phyloP scores from a whole-genome alignment of 1,284 basidiomycete genomes.

The Fomitiporia mediterranea region DNA sequence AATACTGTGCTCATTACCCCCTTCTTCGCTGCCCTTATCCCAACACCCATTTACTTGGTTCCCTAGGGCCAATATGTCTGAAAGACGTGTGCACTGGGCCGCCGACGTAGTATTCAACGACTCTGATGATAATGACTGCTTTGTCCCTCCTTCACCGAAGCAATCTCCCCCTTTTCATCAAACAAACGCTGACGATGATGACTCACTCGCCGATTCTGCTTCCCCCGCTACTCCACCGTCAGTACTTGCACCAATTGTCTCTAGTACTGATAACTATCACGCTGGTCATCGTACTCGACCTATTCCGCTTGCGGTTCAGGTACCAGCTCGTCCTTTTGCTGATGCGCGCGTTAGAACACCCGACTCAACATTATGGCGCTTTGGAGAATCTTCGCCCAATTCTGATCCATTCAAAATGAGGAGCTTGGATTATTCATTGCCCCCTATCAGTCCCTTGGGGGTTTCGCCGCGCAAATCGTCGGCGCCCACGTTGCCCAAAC shows the following conservation, averaged over 20 bases:
- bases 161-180: slow-evolving; percentile 1
- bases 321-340: not conserved
- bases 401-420: not conserved
- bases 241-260: not conserved
- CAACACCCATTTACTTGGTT: not conserved
- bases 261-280: not conserved
- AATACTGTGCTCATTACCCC: not conserved
- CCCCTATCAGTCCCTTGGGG: not conserved
- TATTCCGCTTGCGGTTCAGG: not conserved
- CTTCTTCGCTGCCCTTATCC: not conserved
- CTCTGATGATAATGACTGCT: not conserved
- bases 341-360: slow-evolving; percentile 5
- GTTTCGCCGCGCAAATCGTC: not conserved
- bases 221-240: slow-evolving; percentile 14
- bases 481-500: not conserved
- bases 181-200: slow-evolving; percentile 7
- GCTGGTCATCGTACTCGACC: not conserved
- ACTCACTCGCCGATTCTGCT: slow-evolving; percentile 17
- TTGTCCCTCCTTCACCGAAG: slow-evolving; percentile 13
- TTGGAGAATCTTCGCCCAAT: not conserved
- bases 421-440: not conserved
- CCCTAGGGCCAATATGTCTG: slow-evolving; percentile 2
- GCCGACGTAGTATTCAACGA: not conserved
- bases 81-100: slow-evolving; percentile 19
- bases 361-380: not conserved